Evolutionary conservation across 2,329 filamentous ascomycete genomes (phyloP), one percentile per base, ranked within the genome.

Genomic region (Chaetomiaceae sp.): DNA sequence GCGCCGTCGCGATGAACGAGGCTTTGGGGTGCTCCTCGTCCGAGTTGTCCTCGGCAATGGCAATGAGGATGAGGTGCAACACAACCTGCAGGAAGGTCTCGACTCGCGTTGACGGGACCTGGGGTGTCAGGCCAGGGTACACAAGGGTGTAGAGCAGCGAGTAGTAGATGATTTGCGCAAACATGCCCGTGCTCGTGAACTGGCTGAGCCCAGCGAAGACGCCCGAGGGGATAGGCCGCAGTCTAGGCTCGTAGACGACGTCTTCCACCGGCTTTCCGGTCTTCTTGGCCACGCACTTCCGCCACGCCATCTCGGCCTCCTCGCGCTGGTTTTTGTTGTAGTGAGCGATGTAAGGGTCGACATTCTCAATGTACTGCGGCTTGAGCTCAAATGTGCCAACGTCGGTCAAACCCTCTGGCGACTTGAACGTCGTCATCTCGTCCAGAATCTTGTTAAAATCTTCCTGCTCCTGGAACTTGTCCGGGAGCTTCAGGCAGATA

Each of bases 301-400:
- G 90, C 73, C 94, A 96, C 3, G 91, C 87, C 61, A 82, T 85
- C 70, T 99, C 94, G 0, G 92, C 90, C 68, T 99, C 94, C 66
- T 99, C 94, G 47, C 94, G 83, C 69, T 97, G 92, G 64, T 99
- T 99, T 67, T 96, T 95, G 65, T 85, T 95, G 70, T 96, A 99
- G 66, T 97, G 91, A 6, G 91, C 88, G 65, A 91, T 94, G 68
- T 96, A 99, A 1, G 95, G 94, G 67, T 99, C 95, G 47, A 99
- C 84, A 43, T 95, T 81, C 61, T 92, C 88, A 36, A 96, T 80
- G 63, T 86, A 94, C 56, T 95, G 83, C 4, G 88, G 83, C 66
- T 91, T 94, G 47, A 99, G 75, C 69, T 96, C 91, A 64, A 99
- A 99, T 0, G 89, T 95, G 53, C 95, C 94, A 15, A 91, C 88